Evolutionary conservation across 768 basidiomycete genomes (phyloP), one percentile per base, ranked within the genome.

Genomic region (Serendipita sp.): DNA sequence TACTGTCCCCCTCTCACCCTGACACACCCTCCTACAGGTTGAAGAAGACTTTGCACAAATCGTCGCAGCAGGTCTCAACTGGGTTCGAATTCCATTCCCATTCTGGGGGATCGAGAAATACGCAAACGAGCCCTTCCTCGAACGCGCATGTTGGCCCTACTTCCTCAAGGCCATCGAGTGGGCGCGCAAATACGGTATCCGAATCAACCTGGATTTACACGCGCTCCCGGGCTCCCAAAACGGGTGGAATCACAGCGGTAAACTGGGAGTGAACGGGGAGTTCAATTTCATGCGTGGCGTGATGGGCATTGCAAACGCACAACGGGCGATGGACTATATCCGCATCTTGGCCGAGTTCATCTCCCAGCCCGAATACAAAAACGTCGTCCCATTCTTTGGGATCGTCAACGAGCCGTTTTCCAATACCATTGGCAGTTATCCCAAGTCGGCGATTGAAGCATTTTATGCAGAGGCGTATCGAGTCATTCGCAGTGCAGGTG

Each of bases 31-130:
- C 38, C 53, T 41, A 24, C 71, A 92, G 88, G 93, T 88, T 62
- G 90, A 93, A 70, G 75, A 88, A 74, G 92, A 95, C 74, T 83
- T 94, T 65, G 91, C 91, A 42, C 76, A 84, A 69, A 94, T 96
- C 64, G 90, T 91, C 44, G 86, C 82, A 42, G 90, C 89, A 24
- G 92, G 91, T 2, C 74, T 93, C 53, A 92, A 90, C 73, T 93
- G 85, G 79, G 73, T 94, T 50, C 80, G 90, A 2, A 73, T 93
- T 45, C 88, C 90, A 1, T 79, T 93, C 45, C 81, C 86, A 1
- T 93, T 82, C 74, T 95, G 91, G 91, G 86, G 86, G 5, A 83
- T 93, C 67, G 85, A 89, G 66, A 83, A 80, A 9, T 83, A 82
- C 76, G 72, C 75, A 26, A 81, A 80, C 30, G 90, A 93, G 70